phyloP scores from a whole-genome alignment of 1,284 basidiomycete genomes.

The Sutorius eximius region DNA sequence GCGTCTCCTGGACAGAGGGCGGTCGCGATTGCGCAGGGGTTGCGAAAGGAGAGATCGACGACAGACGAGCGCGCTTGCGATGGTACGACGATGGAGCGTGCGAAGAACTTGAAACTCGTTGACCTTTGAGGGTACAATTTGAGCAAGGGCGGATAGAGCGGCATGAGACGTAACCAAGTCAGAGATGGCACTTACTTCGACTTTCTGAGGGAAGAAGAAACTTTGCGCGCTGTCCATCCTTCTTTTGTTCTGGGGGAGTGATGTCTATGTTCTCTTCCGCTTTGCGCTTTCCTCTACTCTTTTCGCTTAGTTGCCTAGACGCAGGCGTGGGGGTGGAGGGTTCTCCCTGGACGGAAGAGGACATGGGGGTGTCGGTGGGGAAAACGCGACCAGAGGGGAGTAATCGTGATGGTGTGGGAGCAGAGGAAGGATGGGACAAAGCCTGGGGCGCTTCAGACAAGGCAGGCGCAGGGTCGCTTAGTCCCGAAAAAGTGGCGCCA shows the following conservation, averaged over 20 bases:
- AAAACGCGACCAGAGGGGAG: constrained; percentile 14
- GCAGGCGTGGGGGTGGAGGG: constrained; percentile 36
- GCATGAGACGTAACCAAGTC: constrained; percentile 23
- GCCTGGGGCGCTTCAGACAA: constrained; percentile 10
- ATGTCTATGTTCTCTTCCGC: constrained; percentile 49
- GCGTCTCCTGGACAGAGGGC: constrained; percentile 34
- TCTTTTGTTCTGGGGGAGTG: constrained; percentile 50
- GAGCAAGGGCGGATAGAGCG: constrained; percentile 23
- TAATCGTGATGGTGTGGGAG: constrained; percentile 23
- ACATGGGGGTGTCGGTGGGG: constrained; percentile 8
- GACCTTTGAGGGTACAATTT: constrained; percentile 30
- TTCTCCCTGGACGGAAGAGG: constrained; percentile 20
- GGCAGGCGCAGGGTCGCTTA: constrained; percentile 19
- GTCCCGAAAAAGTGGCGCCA: constrained; percentile 18
- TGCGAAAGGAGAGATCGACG: constrained; percentile 42
- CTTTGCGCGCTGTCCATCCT: constrained; percentile 34
- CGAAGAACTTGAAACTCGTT: constrained; percentile 39
- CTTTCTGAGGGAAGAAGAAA: constrained; percentile 54
- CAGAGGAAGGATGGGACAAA: constrained; percentile 12
- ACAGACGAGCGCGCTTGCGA: constrained; percentile 65
- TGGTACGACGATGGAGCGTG: constrained; percentile 67
- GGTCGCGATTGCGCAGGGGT: constrained; percentile 37
- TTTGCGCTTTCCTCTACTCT: constrained; percentile 50
- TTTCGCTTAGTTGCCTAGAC: constrained; percentile 35
- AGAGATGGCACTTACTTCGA: constrained; percentile 28